Conservation (phyloP, 495 filamentous ascomycete species). For the Lepraria neglecta region DNA sequence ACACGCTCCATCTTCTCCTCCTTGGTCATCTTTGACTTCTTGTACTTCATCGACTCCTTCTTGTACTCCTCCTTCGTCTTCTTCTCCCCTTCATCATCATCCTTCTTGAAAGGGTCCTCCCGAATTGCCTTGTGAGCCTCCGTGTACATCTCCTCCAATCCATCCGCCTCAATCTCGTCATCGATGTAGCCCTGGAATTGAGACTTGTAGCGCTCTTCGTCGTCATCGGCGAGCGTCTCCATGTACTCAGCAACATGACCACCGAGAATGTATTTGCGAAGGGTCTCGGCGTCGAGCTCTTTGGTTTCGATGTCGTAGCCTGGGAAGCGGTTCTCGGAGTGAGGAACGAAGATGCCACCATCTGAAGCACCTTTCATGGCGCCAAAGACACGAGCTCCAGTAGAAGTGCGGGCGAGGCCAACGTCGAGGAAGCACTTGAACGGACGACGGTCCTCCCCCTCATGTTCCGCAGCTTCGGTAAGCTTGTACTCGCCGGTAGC, state of each 20-base stretch:
- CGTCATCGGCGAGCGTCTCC: constrained; percentile 98
- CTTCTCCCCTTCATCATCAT: constrained; percentile 44
- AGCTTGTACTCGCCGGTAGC: constrained; percentile 87
- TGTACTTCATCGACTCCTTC: constrained; percentile 87
- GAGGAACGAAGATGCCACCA: constrained; percentile 92
- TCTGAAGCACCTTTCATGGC: constrained; percentile 99
- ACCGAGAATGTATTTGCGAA: constrained; percentile 98
- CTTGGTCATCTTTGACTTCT: constrained; percentile 65
- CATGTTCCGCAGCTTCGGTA: constrained; percentile 83
- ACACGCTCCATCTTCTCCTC: constrained; percentile 72
- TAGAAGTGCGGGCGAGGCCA: constrained; percentile 91
- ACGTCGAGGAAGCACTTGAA: constrained; percentile 99
- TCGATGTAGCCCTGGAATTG: constrained; percentile 98
- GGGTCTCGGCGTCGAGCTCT: constrained; percentile 92
- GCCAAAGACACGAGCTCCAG: constrained; percentile 95
- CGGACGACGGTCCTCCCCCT: constrained; percentile 79
- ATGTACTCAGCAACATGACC: constrained; percentile 99
- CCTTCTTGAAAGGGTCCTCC: constrained; percentile 95
- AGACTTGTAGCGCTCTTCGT: constrained; percentile 98
- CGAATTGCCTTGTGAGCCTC: constrained; percentile 97
- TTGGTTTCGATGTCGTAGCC: constrained; percentile 94
- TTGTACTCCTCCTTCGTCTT: constrained; percentile 98
- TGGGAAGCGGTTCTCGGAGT: constrained; percentile 98
- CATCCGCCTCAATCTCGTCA: constrained; percentile 91
- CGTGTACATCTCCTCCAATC: constrained; percentile 91